phyloP scores from a whole-genome alignment of 352 stramenopile genomes.

The Poterioochromonas sp. region DNA sequence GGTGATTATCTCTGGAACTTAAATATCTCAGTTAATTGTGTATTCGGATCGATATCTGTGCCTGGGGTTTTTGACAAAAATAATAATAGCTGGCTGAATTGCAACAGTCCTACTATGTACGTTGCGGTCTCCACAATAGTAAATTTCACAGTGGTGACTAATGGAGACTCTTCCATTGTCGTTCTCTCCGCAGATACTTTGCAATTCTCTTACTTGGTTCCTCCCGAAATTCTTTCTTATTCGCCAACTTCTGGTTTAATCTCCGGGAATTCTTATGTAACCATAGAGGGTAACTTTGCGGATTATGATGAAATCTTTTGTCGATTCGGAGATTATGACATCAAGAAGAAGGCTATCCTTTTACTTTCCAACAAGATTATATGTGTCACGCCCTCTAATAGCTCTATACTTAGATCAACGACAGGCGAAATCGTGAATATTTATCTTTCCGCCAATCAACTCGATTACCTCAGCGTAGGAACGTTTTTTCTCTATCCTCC shows the following conservation, averaged over 20 bases:
- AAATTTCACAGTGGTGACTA: not conserved
- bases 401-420: no score
- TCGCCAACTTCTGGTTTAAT: not conserved
- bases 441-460: not conserved
- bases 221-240: not conserved
- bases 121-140: not conserved
- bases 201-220: not conserved
- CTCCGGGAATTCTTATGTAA: not conserved
- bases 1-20: not conserved
- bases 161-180: not conserved
- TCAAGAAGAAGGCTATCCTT: not conserved
- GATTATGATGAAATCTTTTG: not conserved
- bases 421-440: no score
- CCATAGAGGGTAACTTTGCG: not conserved
- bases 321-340: not conserved
- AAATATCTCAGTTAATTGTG: not conserved
- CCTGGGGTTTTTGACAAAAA: no score
- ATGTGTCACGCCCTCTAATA: not conserved
- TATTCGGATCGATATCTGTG: not conserved
- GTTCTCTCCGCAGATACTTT: not conserved
- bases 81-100: no score
- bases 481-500: not conserved
- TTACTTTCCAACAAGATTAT: not conserved
- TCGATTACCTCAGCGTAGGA: not conserved
- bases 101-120: not conserved